Evolutionary conservation across 768 basidiomycete species (phyloP), one percentile per base, ranked within the genome.

Genomic region (Collybia mongolica): DNA sequence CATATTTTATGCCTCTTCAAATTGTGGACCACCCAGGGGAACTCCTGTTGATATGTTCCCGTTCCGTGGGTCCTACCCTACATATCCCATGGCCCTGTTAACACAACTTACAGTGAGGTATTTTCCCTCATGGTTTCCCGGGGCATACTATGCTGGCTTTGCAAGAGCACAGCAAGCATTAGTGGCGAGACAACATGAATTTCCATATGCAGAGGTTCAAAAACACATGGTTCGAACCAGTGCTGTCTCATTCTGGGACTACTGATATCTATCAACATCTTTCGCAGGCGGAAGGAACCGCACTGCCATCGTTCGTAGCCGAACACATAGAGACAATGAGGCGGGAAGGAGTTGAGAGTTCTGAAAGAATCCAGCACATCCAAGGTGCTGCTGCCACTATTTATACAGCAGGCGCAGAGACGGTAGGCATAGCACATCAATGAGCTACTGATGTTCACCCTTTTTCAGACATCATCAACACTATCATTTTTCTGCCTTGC

Each of bases 401-500:
- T 29, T 62, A 60, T 40, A 45, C 57, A 35, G 71, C 62, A 14
- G 72, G 68, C 20, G 64, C 64, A 15, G 67, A 70, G 49, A 72
- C 74, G 39, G 72, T 73, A 38, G 65, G 41, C 46, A 20, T 11
- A 32, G 14, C 14, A 14, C 11, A 12, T 2, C 11, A 3, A 11
- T 32, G 11, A 32, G 11, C 32, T 32, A 14, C 11, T 9, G 3
- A 46, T 41, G 17, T 48, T 49, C 26, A 54, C 24, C 7, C 28
- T 48, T 20, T 14, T 37, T 32, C 29, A 72, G 71, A 72, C 67
- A 1, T 66, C 59, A 24, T 61, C 65, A 4, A 54, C 65, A 1
- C 41, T 73, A 1, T 52, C 56, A 9, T 53, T 63, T 1, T 72
- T 77, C 53, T 51, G 75, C 39, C 61, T 75, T 9, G 68, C 69